Percentiles rank a stretch among this genome's conserved stretches.
Evolutionary conservation across 495 filamentous ascomycete genomes (phyloP).

Genomic region (Penicillium canescens): DNA sequence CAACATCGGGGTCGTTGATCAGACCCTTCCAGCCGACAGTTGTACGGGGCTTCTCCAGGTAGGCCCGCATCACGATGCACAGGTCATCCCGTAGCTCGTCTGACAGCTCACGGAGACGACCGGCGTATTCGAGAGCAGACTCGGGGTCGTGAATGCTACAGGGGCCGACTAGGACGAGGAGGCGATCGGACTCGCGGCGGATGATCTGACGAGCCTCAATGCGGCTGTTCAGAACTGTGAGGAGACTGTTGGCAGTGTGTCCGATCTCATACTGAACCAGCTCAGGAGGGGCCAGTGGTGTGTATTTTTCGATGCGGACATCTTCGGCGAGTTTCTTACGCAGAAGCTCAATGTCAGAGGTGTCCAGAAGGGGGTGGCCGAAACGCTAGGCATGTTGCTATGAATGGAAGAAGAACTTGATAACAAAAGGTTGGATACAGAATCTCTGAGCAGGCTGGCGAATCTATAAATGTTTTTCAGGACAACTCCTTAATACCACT

Average conservation of each 20-base stretch:
- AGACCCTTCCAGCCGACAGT: conserved; percentile 97
- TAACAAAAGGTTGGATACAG: neutral
- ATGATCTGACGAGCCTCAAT: conserved; percentile 73
- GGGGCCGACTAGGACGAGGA: conserved; percentile 87
- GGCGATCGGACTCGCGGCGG: conserved; percentile 65
- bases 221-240: conserved; percentile 72
- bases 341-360: conserved; percentile 14
- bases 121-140: conserved; percentile 78
- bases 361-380: conserved; percentile 5
- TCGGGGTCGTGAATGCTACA: conserved; percentile 93
- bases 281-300: conserved; percentile 12
- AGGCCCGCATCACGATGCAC: conserved; percentile 90
- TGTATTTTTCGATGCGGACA: conserved; percentile 17
- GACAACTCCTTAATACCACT: neutral
- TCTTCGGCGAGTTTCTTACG: conserved; percentile 16
- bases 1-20: conserved; percentile 96
- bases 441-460: neutral
- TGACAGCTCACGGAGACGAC: conserved; percentile 68
- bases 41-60: conserved; percentile 96
- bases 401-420: neutral
- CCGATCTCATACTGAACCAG: conserved; percentile 17
- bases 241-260: conserved; percentile 11
- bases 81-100: conserved; percentile 75
- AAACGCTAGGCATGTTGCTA: conserved; percentile 10
- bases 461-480: neutral